Evolutionary conservation across 768 basidiomycete species (phyloP).

Genomic region (Panaeolus cyanescens): DNA sequence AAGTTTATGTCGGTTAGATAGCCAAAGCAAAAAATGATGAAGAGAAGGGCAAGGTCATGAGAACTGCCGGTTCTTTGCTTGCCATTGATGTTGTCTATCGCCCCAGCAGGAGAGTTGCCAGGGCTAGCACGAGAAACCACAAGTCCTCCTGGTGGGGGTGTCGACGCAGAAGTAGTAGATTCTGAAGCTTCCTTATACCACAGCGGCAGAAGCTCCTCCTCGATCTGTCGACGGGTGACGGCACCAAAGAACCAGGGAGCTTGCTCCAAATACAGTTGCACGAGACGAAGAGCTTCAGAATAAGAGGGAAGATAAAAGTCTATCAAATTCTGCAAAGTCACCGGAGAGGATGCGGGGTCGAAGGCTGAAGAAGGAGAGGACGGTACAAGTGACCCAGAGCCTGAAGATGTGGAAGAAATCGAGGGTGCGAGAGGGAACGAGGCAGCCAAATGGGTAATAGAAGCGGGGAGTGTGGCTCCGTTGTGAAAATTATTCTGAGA

Average conservation of each 20-base stretch:
- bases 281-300: constrained; percentile 57
- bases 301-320: constrained; percentile 58
- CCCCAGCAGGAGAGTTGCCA: neutral
- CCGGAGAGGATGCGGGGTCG: constrained; percentile 30
- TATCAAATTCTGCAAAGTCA: constrained; percentile 18
- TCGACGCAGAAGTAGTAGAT: constrained; percentile 7
- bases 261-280: constrained; percentile 73
- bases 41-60: constrained; percentile 66
- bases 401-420: constrained; percentile 27
- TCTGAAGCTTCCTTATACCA: constrained; percentile 59
- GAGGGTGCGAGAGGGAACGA: constrained; percentile 53
- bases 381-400: constrained; percentile 15
- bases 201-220: constrained; percentile 65
- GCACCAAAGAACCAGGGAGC: constrained; percentile 83
- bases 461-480: constrained; percentile 16
- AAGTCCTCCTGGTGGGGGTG: constrained; percentile 13
- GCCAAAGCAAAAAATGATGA: constrained; percentile 64
- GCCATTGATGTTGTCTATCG: constrained; percentile 3
- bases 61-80: constrained; percentile 25
- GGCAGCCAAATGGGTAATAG: constrained; percentile 27
- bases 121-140: neutral
- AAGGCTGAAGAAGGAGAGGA: constrained; percentile 42
- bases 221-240: constrained; percentile 60
- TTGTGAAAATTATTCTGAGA: constrained; percentile 9
- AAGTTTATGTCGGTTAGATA: constrained; percentile 56